These are phyloP conservation scores for Zasmidium cellare DNA, from an alignment of 2,329 filamentous ascomycete genomes.

Conservation along the genomic window DNA sequence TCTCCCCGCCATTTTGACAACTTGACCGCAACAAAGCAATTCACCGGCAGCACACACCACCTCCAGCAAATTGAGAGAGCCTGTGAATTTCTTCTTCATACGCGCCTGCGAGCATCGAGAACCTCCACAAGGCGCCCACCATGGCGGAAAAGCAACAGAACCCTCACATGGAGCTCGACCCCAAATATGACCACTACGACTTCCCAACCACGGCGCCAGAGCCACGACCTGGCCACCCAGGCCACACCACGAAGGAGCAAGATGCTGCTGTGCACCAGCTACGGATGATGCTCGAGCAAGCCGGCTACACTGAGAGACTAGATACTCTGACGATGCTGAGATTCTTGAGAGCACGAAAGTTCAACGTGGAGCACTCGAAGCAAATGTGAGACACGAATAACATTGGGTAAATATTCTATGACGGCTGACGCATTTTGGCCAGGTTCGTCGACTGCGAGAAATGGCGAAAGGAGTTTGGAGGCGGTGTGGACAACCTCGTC, in stretches of 20 bases:
- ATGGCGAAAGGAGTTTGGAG: slow-evolving; percentile 82
- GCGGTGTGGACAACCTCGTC: slow-evolving; percentile 73
- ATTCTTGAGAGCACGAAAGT: slow-evolving; percentile 83
- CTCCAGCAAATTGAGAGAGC: background rate
- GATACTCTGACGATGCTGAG: slow-evolving; percentile 89
- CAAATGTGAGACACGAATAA: slow-evolving; percentile 67
- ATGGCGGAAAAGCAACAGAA: slow-evolving; percentile 20
- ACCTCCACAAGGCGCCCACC: background rate
- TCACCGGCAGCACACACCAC: background rate
- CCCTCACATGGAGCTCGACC: slow-evolving; percentile 60
- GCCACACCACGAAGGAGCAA: slow-evolving; percentile 81
- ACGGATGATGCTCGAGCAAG: slow-evolving; percentile 77
- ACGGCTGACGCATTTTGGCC: slow-evolving; percentile 28
- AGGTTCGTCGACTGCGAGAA: slow-evolving; percentile 91
- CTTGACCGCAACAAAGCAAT: background rate
- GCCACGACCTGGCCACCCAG: slow-evolving; percentile 75
- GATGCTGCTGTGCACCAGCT: slow-evolving; percentile 88
- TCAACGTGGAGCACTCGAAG: slow-evolving; percentile 80
- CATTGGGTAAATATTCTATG: too few species aligned
- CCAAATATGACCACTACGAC: slow-evolving; percentile 96
- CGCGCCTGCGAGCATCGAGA: background rate
- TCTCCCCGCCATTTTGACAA: background rate
- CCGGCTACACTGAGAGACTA: slow-evolving; percentile 78
- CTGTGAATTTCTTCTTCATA: too few species aligned
- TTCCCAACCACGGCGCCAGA: slow-evolving; percentile 77